phyloP scores from a whole-genome alignment of 306 rosid genomes.

The Aeschynomene evenia region DNA sequence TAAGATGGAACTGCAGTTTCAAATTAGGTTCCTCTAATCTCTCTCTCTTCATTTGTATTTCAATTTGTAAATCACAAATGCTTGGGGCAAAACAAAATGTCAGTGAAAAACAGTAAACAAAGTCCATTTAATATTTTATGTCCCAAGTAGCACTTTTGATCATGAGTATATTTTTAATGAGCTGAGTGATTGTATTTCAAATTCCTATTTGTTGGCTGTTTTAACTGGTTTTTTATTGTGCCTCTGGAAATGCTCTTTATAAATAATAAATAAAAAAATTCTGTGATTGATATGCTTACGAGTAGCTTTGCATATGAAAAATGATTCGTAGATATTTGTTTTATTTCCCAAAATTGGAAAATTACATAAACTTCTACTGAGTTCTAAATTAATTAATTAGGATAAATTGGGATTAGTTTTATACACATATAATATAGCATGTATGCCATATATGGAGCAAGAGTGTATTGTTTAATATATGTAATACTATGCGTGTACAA shows the following conservation, averaged over 20 bases:
- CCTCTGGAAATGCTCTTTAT: too few species aligned
- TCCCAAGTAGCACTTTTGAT: too few species aligned
- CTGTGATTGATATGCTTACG: constrained; percentile 31
- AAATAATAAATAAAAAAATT: too few species aligned
- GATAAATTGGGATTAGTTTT: background rate
- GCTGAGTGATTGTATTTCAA: too few species aligned
- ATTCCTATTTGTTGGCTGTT: too few species aligned
- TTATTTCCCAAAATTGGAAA: background rate
- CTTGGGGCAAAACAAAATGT: too few species aligned
- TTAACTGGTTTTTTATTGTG: too few species aligned
- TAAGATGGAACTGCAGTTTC: background rate
- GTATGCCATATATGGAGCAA: background rate
- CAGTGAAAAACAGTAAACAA: too few species aligned
- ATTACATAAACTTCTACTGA: background rate
- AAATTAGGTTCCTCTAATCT: background rate
- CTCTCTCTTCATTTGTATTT: background rate
- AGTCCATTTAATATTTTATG: too few species aligned
- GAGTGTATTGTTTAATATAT: background rate
- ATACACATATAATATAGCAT: background rate
- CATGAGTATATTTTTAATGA: too few species aligned
- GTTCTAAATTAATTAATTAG: background rate
- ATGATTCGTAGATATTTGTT: background rate
- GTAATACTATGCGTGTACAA: too few species aligned
- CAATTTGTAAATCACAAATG: too few species aligned
- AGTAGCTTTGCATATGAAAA: background rate